Percentiles rank a stretch among this genome's conserved stretches.
These are phyloP conservation scores for Oenanthe javanica DNA, from an alignment of 140 eudicot species.

Conservation along the genomic window DNA sequence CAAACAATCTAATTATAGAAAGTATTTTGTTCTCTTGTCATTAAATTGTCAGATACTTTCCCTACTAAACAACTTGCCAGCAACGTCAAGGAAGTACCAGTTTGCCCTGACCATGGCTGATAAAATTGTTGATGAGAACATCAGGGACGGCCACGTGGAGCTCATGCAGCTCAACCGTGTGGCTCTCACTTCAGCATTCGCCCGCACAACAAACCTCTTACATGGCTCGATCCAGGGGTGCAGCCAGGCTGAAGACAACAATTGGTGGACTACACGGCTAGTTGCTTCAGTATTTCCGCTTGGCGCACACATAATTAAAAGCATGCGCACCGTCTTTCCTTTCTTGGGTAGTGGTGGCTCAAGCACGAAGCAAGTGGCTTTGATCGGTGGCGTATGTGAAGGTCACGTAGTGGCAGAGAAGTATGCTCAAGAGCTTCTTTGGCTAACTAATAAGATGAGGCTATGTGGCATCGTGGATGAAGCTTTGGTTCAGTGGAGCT, in stretches of 20 bases:
- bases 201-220: slow-evolving; percentile 23
- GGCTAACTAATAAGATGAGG: slow-evolving; percentile 29
- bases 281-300: slow-evolving; percentile 16
- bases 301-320: slow-evolving; percentile 17
- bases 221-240: slow-evolving; percentile 8
- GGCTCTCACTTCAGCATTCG: slow-evolving; percentile 30
- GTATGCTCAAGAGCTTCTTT: slow-evolving; percentile 28
- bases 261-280: slow-evolving; percentile 22
- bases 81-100: slow-evolving; percentile 33
- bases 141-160: slow-evolving; percentile 22
- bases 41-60: slow-evolving; percentile 17
- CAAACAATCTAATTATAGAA: not conserved
- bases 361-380: not conserved
- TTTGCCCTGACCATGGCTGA: slow-evolving; percentile 31
- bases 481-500: slow-evolving; percentile 35
- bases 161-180: slow-evolving; percentile 23
- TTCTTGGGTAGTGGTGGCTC: not conserved
- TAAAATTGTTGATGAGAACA: slow-evolving; percentile 24
- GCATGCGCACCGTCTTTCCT: slow-evolving; percentile 12
- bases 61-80: slow-evolving; percentile 24
- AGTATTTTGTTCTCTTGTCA: not conserved
- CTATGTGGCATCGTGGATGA: slow-evolving; percentile 27
- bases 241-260: not conserved
- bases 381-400: slow-evolving; percentile 1
- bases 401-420: slow-evolving; percentile 29